These are phyloP conservation scores for Phaeodactylum tricornutum DNA, from an alignment of 108 stramenopile species.

Conservation along the genomic window DNA sequence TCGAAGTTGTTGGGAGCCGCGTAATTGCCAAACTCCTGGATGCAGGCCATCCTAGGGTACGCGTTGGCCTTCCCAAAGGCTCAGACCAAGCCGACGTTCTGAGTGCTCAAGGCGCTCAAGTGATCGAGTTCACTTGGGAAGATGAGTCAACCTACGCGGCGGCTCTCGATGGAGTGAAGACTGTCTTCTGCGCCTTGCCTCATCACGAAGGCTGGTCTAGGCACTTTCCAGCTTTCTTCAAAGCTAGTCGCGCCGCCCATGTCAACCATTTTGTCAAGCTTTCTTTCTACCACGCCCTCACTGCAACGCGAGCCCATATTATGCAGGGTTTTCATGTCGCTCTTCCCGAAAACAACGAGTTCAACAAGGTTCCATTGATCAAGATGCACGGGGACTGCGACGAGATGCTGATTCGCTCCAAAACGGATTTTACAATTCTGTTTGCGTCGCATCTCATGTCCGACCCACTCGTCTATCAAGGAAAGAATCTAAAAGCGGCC, in stretches of 20 bases:
- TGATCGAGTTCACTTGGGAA: conserved; percentile 25
- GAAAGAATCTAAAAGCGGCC: conserved; percentile 9
- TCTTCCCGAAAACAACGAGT: no score
- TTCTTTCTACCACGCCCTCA: conserved; percentile 37
- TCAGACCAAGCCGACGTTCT: conserved; percentile 7
- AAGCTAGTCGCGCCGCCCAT: conserved; percentile 22
- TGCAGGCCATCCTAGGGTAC: conserved; percentile 17
- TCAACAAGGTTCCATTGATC: conserved; percentile 23
- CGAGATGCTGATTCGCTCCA: conserved; percentile 12
- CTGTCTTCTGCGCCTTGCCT: conserved; percentile 25
- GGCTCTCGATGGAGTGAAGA: conserved; percentile 24
- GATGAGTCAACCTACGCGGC: conserved; percentile 20
- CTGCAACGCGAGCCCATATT: no score
- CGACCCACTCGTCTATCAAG: conserved; percentile 19
- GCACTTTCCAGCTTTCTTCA: conserved; percentile 21
- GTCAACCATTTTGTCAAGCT: conserved; percentile 29
- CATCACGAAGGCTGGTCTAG: conserved; percentile 15
- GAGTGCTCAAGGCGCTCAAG: conserved; percentile 14
- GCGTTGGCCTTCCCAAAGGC: conserved; percentile 14
- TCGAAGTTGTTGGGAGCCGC: conserved; percentile 19
- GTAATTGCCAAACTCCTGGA: conserved; percentile 15
- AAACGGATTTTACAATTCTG: conserved; percentile 23
- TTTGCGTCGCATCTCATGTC: conserved; percentile 36
- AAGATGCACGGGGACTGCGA: conserved; percentile 30
- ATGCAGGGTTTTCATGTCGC: no score